phyloP scores from a whole-genome alignment of 495 filamentous ascomycete genomes.

The Cercophora sp. region DNA sequence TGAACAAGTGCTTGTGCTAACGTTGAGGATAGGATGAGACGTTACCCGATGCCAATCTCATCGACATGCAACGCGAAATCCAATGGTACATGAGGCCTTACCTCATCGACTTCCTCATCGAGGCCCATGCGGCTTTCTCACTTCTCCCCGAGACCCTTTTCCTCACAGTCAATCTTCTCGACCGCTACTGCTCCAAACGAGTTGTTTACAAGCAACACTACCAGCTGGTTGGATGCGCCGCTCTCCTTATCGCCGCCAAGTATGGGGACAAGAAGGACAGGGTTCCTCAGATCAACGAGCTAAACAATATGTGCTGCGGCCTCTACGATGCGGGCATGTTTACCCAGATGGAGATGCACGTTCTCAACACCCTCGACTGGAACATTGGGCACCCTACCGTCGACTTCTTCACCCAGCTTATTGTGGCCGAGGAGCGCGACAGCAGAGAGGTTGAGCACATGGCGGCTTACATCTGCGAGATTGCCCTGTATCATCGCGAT shows the following conservation, averaged over 20 bases:
- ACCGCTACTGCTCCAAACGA: slow-evolving; percentile 94
- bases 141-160: slow-evolving; percentile 92
- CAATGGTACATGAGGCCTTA: slow-evolving; percentile 99
- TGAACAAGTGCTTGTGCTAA: too few relatives aligned
- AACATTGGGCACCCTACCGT: slow-evolving; percentile 88
- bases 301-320: slow-evolving; percentile 98
- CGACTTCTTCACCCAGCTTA: slow-evolving; percentile 83
- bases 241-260: slow-evolving; percentile 94
- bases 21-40: slow-evolving; percentile 76
- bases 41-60: slow-evolving; percentile 90
- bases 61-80: slow-evolving; percentile 98
- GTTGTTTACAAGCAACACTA: slow-evolving; percentile 99
- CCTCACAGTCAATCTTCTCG: slow-evolving; percentile 92
- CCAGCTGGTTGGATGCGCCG: slow-evolving; percentile 93
- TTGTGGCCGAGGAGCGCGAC: slow-evolving; percentile 61
- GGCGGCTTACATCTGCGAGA: slow-evolving; percentile 89
- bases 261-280: slow-evolving; percentile 98
- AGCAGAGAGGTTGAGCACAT: slow-evolving; percentile 91
- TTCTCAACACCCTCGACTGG: slow-evolving; percentile 96
- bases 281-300: slow-evolving; percentile 89
- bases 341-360: slow-evolving; percentile 99
- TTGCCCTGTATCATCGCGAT: slow-evolving; percentile 91
- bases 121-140: slow-evolving; percentile 92
- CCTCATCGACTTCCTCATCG: slow-evolving; percentile 95
- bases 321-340: slow-evolving; percentile 99